Evolutionary conservation across 768 basidiomycete species (phyloP).

Genomic region (Pisolithus albus): DNA sequence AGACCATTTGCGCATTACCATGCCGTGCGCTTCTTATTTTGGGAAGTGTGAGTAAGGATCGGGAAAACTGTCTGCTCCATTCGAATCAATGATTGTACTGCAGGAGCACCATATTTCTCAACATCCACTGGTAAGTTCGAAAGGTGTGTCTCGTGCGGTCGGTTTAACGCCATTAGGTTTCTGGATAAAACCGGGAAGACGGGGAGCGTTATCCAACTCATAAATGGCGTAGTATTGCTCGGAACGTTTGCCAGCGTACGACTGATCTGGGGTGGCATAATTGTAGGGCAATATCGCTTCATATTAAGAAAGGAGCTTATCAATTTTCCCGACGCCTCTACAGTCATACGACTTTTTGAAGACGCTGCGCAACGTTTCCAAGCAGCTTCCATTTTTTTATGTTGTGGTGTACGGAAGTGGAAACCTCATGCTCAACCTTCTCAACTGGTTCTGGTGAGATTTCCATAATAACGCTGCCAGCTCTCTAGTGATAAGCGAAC

Average conservation of each 20-base stretch:
- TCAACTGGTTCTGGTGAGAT: slow-evolving; percentile 81
- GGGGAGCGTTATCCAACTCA: slow-evolving; percentile 56
- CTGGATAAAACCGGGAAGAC: slow-evolving; percentile 72
- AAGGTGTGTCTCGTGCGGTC: neutral
- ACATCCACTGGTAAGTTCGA: slow-evolving; percentile 69
- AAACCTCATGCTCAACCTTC: slow-evolving; percentile 58
- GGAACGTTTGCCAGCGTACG: slow-evolving; percentile 63
- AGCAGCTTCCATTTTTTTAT: slow-evolving; percentile 47
- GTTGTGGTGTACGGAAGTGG: slow-evolving; percentile 46
- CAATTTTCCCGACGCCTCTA: neutral
- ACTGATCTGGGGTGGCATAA: slow-evolving; percentile 60
- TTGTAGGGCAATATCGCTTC: slow-evolving; percentile 16
- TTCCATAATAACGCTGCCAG: neutral
- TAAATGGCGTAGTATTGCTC: slow-evolving; percentile 68
- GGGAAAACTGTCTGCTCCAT: neutral
- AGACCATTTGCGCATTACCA: slow-evolving; percentile 77
- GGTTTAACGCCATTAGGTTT: slow-evolving; percentile 40
- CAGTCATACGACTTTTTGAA: slow-evolving; percentile 65
- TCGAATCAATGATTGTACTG: slow-evolving; percentile 1
- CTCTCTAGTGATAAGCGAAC: neutral
- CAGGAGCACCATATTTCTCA: slow-evolving; percentile 81
- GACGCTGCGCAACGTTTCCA: slow-evolving; percentile 49
- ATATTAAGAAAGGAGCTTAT: neutral
- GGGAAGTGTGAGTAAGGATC: slow-evolving; percentile 59
- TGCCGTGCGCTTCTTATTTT: slow-evolving; percentile 68